A percentile compares a stretch with the other conserved stretches of the same genome.
Evolutionary conservation across 257 asterid species (phyloP).

Genomic region (Primulina tabacum): DNA sequence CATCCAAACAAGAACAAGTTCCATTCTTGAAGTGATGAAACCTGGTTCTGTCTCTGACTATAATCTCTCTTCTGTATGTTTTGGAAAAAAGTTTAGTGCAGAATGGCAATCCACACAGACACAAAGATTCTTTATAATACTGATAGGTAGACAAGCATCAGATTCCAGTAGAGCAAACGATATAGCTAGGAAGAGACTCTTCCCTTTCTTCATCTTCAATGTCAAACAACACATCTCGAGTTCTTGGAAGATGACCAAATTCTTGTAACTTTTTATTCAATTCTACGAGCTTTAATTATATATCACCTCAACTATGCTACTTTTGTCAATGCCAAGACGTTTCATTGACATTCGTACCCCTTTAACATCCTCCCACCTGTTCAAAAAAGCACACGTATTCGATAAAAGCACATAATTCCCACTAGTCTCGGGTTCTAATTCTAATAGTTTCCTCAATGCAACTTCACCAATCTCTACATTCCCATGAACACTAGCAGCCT

Average conservation of each 20-base stretch:
- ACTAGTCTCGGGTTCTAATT: conserved; percentile 53
- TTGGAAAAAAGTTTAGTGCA: conserved; percentile 45
- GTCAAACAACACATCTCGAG: conserved; percentile 63
- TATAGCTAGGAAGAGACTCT: conserved; percentile 49
- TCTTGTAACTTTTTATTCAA: conserved; percentile 47
- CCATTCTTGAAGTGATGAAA: conserved; percentile 60
- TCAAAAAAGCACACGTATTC: conserved; percentile 51
- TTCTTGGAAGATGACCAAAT: conserved; percentile 46
- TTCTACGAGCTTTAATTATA: conserved; percentile 51
- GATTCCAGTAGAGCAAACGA: conserved; percentile 55
- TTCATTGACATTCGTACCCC: conserved; percentile 53
- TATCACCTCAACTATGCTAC: conserved; percentile 53
- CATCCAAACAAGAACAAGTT: conserved; percentile 57
- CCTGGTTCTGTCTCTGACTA: conserved; percentile 65
- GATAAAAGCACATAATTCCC: conserved; percentile 70
- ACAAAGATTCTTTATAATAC: conserved; percentile 61
- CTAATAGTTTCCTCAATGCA: conserved; percentile 39
- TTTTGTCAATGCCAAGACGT: conserved; percentile 45
- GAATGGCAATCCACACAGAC: conserved; percentile 64
- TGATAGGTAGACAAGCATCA: conserved; percentile 34
- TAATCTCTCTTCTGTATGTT: conserved; percentile 47
- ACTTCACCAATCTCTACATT: conserved; percentile 46
- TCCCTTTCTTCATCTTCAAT: conserved; percentile 73
- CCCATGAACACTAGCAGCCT: conserved; percentile 63
- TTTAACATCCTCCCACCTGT: conserved; percentile 60